Base-by-base conservation (phyloP, 148 eudicot genomes). In the Chenopodium album region DNA sequence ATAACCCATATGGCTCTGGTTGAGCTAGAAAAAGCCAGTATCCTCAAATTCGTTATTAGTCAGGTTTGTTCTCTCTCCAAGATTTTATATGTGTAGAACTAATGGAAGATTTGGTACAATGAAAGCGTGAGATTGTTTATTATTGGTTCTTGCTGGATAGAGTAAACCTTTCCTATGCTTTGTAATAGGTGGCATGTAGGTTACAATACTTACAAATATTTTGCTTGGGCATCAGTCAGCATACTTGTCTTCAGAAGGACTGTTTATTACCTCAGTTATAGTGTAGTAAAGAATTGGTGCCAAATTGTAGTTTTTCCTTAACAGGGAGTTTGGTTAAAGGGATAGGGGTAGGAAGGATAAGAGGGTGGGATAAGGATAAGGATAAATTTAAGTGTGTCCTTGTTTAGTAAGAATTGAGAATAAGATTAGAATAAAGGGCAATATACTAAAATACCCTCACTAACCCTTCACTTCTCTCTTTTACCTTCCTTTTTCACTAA, bases 1-100 rank as follows among this genome's bases (percentile, higher is more conserved):
- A 85, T 80, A 79, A 96, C 99, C 50, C 99, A 96, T 79, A 96
- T 96, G 98, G 98, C 99, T 82, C 85, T 96, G 87, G 97, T 94
- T 88, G 95, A 85, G 83, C 87, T 96, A 76, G 95, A 94, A 83
- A 91, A 84, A 85, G 99, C 97, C 81, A 88, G 90, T 77, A 84
- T 96, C 76, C 88, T 96, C 76, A 94, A 94, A 90, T 96, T 92
- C 81, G 89, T 96, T 81, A 96, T 96, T 29, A 96, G 97, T 85
- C 99, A 96, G 97, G 99, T 91, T 73, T 63, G 76, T 60, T 41
- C 54, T 54, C 59, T 68, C 72, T 28, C n/a, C 28, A 56, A 22
- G 9, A 7, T 59, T 44, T 31, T 31, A 59, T 64, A 73, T 77
- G 22, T 44, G 23, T 37, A 37, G 44, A 37, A 37, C 44, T 37